phyloP scores from a whole-genome alignment of 192 early-diverging fungal species.

The Allomyces macrogynus region DNA sequence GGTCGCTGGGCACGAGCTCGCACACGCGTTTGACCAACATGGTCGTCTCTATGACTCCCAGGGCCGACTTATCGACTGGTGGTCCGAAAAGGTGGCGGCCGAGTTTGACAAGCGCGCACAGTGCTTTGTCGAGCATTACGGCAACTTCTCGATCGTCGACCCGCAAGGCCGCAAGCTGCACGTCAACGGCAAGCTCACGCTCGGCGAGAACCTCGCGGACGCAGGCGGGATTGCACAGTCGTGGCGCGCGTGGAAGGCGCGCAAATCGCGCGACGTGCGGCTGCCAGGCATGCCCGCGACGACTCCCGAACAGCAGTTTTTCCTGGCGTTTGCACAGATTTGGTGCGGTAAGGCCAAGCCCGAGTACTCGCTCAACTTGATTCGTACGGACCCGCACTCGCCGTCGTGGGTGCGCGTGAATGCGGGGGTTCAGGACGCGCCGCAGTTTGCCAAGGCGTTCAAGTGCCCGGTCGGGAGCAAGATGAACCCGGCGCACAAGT shows the following conservation, averaged over 20 bases:
- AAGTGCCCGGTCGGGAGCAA: constrained; percentile 29
- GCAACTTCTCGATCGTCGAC: constrained; percentile 21
- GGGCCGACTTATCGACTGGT: constrained; percentile 25
- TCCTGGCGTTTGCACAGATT: constrained; percentile 40
- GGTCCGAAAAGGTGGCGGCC: constrained; percentile 10
- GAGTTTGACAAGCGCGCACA: constrained; percentile 27
- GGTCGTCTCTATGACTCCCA: constrained; percentile 25
- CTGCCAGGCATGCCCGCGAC: constrained; percentile 32
- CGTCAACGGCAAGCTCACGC: constrained; percentile 34
- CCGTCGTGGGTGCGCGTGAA: constrained; percentile 17
- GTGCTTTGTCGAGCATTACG: constrained; percentile 51
- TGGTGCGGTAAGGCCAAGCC: constrained; percentile 26
- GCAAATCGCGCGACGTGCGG: constrained; percentile 11
- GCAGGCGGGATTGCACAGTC: constrained; percentile 37
- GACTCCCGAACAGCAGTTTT: constrained; percentile 40
- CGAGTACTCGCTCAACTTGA: constrained; percentile 3
- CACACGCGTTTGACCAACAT: constrained; percentile 32
- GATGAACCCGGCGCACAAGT: constrained; percentile 52
- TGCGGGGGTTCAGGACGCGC: constrained; percentile 39
- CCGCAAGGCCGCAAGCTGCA: constrained; percentile 13
- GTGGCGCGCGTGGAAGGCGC: constrained; percentile 18
- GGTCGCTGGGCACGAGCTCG: constrained; percentile 57
- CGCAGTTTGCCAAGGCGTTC: constrained; percentile 46
- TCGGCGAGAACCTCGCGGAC: constrained; percentile 48
- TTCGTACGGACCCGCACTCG: constrained; percentile 19